Conservation (phyloP, 495 filamentous ascomycete species). For the Xylaria longipes region DNA sequence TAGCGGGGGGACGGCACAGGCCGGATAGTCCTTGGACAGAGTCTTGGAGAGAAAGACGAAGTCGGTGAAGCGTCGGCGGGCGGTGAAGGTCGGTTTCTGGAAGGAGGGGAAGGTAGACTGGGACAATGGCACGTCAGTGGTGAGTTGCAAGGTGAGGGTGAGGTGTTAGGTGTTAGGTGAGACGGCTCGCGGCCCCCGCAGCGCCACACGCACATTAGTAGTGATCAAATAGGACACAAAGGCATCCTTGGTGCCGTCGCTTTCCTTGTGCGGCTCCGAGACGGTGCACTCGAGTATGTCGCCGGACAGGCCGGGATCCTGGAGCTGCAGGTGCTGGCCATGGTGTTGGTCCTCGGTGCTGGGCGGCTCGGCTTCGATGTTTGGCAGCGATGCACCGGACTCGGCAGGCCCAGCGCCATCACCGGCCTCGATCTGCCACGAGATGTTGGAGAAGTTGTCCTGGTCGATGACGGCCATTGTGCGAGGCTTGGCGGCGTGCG, state of each 20-base stretch:
- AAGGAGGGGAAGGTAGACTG: constrained; percentile 95
- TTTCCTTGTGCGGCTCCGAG: constrained; percentile 83
- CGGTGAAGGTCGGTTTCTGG: constrained; percentile 73
- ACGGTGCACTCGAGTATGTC: constrained; percentile 86
- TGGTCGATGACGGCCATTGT: constrained; percentile 55
- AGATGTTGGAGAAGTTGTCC: constrained; percentile 59
- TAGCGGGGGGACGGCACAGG: constrained; percentile 89
- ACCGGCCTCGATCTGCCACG: constrained; percentile 53
- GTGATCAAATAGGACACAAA: constrained; percentile 95
- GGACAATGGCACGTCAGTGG: constrained; percentile 8
- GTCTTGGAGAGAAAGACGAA: constrained; percentile 97
- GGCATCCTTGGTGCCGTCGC: constrained; percentile 95
- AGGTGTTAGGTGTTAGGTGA: background rate
- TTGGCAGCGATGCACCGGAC: constrained; percentile 32
- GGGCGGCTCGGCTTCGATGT: constrained; percentile 38
- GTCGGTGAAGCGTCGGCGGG: constrained; percentile 93
- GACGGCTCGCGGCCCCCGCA: background rate
- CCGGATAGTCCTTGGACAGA: constrained; percentile 83
- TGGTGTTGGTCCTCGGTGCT: constrained; percentile 37
- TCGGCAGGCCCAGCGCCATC: constrained; percentile 29
- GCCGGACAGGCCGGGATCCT: constrained; percentile 73
- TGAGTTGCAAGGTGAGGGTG: background rate
- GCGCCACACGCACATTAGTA: constrained; percentile 70
- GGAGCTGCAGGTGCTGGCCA: constrained; percentile 43
- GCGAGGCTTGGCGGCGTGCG: constrained; percentile 3